Conservation (phyloP, 192 early-diverging fungal genomes). For the Martensiomyces pterosporus region DNA sequence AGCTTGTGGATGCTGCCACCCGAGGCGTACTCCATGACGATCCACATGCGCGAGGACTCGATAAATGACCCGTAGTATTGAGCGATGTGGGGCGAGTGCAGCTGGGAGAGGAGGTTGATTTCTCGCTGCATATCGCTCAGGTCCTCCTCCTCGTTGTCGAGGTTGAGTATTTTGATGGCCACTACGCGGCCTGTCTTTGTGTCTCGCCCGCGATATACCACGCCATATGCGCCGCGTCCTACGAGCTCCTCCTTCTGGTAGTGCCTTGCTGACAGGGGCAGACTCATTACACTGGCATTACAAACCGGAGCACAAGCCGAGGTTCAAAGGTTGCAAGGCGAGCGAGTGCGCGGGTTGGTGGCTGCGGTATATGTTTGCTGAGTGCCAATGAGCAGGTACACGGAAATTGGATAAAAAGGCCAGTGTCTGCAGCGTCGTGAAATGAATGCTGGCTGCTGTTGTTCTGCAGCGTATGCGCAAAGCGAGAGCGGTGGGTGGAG, state of each 20-base stretch:
- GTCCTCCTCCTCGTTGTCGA: slow-evolving; percentile 96
- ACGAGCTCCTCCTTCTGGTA: slow-evolving; percentile 50
- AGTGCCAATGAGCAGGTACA: too few relatives aligned
- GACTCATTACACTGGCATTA: slow-evolving; percentile 42
- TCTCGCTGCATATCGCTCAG: slow-evolving; percentile 93
- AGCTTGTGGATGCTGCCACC: slow-evolving; percentile 80
- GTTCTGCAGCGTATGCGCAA: too few relatives aligned
- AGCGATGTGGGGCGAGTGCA: slow-evolving; percentile 86
- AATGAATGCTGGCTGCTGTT: too few relatives aligned
- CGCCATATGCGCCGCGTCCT: slow-evolving; percentile 49
- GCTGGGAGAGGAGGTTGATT: slow-evolving; percentile 83
- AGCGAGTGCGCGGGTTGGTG: too few relatives aligned
- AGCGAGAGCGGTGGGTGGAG: too few relatives aligned
- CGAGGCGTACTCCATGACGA: slow-evolving; percentile 96
- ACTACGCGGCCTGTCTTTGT: slow-evolving; percentile 73
- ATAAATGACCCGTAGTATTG: slow-evolving; percentile 89
- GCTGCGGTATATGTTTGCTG: too few relatives aligned
- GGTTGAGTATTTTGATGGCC: slow-evolving; percentile 96
- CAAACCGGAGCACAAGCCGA: too few relatives aligned
- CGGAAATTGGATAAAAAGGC: too few relatives aligned
- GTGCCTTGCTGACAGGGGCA: slow-evolving; percentile 42
- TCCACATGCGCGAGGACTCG: slow-evolving; percentile 92
- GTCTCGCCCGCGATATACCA: slow-evolving; percentile 54
- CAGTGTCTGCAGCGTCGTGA: too few relatives aligned
- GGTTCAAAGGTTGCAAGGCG: too few relatives aligned